phyloP scores from a whole-genome alignment of 176 grass and related monocot species.

The Ensete glaucum region DNA sequence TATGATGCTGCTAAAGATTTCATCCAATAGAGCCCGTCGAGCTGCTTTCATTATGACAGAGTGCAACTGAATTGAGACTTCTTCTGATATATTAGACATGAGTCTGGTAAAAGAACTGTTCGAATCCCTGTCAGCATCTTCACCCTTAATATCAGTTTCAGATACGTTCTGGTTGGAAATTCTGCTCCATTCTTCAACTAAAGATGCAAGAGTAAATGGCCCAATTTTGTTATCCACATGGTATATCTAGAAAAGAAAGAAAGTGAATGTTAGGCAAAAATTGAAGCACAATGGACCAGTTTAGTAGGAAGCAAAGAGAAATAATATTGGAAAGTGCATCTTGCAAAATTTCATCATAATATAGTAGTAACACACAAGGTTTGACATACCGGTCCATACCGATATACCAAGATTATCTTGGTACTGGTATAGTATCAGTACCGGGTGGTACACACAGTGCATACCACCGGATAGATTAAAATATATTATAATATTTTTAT shows the following conservation, averaged over 20 bases:
- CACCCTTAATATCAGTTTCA: conserved; percentile 15
- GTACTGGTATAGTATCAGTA: too few relatives aligned
- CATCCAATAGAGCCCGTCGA: conserved; percentile 62
- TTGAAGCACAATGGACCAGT: not conserved
- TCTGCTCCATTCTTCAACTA: conserved; percentile 74
- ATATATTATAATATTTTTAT: too few relatives aligned
- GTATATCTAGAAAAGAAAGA: conserved; percentile 52
- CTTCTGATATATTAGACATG: conserved; percentile 42
- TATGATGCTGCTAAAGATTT: conserved; percentile 72
- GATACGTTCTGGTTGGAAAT: conserved; percentile 24
- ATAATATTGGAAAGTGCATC: not conserved
- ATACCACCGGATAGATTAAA: too few relatives aligned
- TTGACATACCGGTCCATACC: too few relatives aligned
- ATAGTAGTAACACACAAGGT: too few relatives aligned
- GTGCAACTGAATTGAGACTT: conserved; percentile 64
- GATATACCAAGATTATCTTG: too few relatives aligned
- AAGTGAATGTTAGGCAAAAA: conserved; percentile 4
- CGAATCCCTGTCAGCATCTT: conserved; percentile 16
- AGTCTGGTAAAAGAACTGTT: conserved; percentile 31
- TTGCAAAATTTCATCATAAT: not conserved
- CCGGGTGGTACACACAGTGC: too few relatives aligned
- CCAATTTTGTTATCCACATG: conserved; percentile 68
- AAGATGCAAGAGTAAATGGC: conserved; percentile 64
- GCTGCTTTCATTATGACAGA: conserved; percentile 88
- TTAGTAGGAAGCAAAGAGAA: not conserved